Conservation (phyloP, 371 early-diverging fungal genomes). For the Mortierella sp. region DNA sequence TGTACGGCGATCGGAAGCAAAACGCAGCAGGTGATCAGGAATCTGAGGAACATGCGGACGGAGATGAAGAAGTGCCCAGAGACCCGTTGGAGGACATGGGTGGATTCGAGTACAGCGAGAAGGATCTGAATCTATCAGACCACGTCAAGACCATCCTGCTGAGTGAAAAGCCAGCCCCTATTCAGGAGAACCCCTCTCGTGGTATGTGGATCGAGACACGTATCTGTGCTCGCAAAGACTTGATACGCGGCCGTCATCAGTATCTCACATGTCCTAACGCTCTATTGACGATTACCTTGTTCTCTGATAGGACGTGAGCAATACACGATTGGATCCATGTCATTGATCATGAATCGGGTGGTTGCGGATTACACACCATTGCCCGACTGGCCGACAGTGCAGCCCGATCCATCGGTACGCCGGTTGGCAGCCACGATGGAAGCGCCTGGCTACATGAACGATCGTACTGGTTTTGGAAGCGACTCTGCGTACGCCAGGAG, state of each 20-base stretch:
- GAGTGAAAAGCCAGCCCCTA: slow-evolving; percentile 63
- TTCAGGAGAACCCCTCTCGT: slow-evolving; percentile 57
- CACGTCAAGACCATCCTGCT: slow-evolving; percentile 62
- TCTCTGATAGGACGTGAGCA: slow-evolving; percentile 61
- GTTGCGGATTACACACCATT: slow-evolving; percentile 83
- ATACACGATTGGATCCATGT: slow-evolving; percentile 85
- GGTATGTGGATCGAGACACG: slow-evolving; percentile 14
- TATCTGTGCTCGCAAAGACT: too few species aligned
- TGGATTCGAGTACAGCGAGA: slow-evolving; percentile 54
- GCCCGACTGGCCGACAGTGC: slow-evolving; percentile 82
- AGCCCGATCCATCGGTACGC: slow-evolving; percentile 76
- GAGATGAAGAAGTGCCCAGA: neutral
- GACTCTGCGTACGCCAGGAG: slow-evolving; percentile 45
- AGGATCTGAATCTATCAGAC: slow-evolving; percentile 54
- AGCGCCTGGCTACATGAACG: slow-evolving; percentile 59
- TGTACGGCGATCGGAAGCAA: slow-evolving; percentile 57
- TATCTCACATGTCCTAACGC: too few species aligned
- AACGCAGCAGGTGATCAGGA: slow-evolving; percentile 10
- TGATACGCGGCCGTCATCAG: too few species aligned
- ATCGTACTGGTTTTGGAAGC: slow-evolving; percentile 66
- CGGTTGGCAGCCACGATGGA: slow-evolving; percentile 63
- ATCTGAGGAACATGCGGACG: slow-evolving; percentile 14
- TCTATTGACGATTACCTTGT: neutral
- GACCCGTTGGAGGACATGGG: slow-evolving; percentile 24
- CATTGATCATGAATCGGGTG: slow-evolving; percentile 78